Conservation (phyloP, 768 basidiomycete genomes). For the Udeniomyces megalosporus region DNA sequence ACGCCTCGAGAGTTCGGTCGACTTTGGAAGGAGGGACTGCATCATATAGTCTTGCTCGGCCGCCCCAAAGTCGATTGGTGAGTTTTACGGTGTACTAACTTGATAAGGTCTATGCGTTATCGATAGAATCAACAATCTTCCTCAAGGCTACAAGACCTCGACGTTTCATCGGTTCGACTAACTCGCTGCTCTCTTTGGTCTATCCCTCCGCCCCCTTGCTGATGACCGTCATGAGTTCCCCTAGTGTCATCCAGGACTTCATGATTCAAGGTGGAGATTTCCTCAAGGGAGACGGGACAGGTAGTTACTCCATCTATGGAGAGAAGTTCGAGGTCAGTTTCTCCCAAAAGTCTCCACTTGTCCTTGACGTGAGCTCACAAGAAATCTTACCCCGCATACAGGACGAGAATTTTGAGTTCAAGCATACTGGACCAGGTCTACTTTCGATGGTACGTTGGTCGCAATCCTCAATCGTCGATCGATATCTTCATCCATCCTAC, state of each 20-base stretch:
- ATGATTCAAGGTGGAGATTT: constrained; percentile 99
- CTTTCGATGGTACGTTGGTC: constrained; percentile 60
- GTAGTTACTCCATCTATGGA: constrained; percentile 91
- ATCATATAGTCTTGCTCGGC: no score
- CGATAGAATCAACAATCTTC: constrained; percentile 27
- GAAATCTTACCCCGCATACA: constrained; percentile 27
- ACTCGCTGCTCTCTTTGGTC: no score
- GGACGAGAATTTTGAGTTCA: constrained; percentile 91
- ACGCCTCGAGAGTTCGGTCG: constrained; percentile 16
- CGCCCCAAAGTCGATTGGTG: no score
- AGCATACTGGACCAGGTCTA: constrained; percentile 70
- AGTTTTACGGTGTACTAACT: no score
- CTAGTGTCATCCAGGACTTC: constrained; percentile 36
- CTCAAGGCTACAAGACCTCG: constrained; percentile 81
- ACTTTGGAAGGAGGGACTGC: no score
- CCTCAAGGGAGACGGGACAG: constrained; percentile 83
- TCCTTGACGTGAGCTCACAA: no score
- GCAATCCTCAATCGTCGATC: background rate
- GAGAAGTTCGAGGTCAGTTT: constrained; percentile 67
- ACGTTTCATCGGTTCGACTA: constrained; percentile 67
- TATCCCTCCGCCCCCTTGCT: background rate
- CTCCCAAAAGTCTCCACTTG: no score
- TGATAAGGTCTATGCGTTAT: no score
- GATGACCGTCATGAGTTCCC: background rate
- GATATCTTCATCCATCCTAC: background rate